These are phyloP conservation scores for Eimeria sp. DNA, from an alignment of 169 alveolate species.

Conservation along the genomic window DNA sequence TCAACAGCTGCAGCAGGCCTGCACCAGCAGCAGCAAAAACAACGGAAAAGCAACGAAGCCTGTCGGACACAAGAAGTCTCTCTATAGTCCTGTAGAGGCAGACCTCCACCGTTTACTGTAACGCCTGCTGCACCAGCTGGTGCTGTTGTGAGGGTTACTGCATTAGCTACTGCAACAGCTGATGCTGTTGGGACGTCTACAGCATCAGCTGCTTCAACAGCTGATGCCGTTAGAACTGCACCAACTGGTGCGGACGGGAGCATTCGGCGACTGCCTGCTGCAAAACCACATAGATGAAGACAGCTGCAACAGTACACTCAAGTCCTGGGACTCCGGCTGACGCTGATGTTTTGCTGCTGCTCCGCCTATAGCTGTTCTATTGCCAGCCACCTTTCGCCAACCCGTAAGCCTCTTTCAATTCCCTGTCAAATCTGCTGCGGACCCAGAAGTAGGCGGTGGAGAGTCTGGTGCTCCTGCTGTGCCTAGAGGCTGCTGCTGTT, in stretches of 20 bases:
- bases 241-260: background rate
- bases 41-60: background rate
- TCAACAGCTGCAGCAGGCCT: background rate
- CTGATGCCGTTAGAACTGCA: conserved; percentile 32
- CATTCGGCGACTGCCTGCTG: background rate
- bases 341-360: background rate
- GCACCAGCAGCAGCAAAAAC: background rate
- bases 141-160: background rate
- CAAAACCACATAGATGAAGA: background rate
- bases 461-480: background rate
- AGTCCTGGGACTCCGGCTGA: background rate
- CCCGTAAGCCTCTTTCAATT: background rate
- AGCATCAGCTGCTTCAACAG: background rate
- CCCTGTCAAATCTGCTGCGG: background rate
- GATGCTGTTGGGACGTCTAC: background rate
- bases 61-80: background rate
- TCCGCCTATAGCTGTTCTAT: background rate
- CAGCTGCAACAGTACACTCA: background rate
- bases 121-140: background rate
- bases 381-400: background rate
- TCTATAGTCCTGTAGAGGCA: background rate
- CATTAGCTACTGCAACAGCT: background rate
- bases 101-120: background rate
- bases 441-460: background rate
- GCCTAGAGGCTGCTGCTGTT: background rate